Evolutionary conservation across 1,284 basidiomycete species (phyloP).

Genomic region (Naganishia sp.): DNA sequence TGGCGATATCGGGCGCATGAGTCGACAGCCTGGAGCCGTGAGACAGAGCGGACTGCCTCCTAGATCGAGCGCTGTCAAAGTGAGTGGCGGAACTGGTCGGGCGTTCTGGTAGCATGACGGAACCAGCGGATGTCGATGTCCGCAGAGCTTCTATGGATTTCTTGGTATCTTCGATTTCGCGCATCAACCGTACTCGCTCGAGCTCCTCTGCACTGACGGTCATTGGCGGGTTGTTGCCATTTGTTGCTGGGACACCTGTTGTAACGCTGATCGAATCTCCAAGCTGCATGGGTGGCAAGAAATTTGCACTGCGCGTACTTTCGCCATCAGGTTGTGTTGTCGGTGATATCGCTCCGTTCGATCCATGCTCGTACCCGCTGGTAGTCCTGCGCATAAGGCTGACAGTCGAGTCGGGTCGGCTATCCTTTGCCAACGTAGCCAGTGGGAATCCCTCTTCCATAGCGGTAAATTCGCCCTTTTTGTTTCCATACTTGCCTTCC

Average conservation of each 20-base stretch:
- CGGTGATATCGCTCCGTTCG: conserved; percentile 11
- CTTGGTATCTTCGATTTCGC: conserved; percentile 48
- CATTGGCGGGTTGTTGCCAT: neutral
- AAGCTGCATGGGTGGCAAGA: conserved; percentile 29
- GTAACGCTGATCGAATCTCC: conserved; percentile 24
- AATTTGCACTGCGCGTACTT: conserved; percentile 10
- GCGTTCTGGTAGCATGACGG: conserved; percentile 7
- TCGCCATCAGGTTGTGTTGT: conserved; percentile 16
- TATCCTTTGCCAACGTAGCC: conserved; percentile 14
- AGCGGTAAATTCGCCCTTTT: conserved; percentile 24
- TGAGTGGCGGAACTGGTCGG: conserved; percentile 2
- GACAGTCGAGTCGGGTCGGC: conserved; percentile 34
- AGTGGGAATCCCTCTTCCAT: conserved; percentile 25
- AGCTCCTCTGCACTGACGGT: conserved; percentile 34
- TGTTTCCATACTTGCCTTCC: conserved; percentile 75
- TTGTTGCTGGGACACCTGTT: neutral
- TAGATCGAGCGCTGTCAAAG: conserved; percentile 10
- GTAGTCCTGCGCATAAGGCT: conserved; percentile 33
- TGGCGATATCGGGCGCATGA: neutral
- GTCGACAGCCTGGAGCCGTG: conserved; percentile 2
- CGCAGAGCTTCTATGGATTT: conserved; percentile 46
- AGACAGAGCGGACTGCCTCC: conserved; percentile 19
- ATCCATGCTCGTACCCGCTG: conserved; percentile 7
- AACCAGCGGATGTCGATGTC: conserved; percentile 35
- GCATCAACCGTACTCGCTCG: conserved; percentile 45